Percentiles rank a stretch among this genome's conserved stretches.
Evolutionary conservation across 148 eudicot genomes (phyloP).

Genomic region (Limonium bicolor): DNA sequence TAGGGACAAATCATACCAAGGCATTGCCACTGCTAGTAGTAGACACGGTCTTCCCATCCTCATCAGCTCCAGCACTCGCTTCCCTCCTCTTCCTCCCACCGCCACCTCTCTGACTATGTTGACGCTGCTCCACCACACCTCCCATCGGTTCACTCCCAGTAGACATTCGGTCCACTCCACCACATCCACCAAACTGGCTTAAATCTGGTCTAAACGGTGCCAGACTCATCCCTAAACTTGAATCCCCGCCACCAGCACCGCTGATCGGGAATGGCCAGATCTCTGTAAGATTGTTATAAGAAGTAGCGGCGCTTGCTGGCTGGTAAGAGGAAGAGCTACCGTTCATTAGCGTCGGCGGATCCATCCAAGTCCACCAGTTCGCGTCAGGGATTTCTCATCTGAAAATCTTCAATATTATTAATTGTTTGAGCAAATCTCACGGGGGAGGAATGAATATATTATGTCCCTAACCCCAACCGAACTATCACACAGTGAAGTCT

Average conservation of each 20-base stretch:
- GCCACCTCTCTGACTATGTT: too few species aligned
- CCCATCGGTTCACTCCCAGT: neutral
- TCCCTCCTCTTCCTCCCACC: slow-evolving; percentile 7
- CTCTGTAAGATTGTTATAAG: slow-evolving; percentile 24
- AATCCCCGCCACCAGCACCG: slow-evolving; percentile 2
- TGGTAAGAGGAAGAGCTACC: slow-evolving; percentile 8
- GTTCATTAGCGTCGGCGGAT: slow-evolving; percentile 27
- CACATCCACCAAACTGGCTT: slow-evolving; percentile 8
- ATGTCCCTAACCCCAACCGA: too few species aligned
- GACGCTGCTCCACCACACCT: too few species aligned
- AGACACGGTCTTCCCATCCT: slow-evolving; percentile 9
- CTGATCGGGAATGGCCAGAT: slow-evolving; percentile 45
- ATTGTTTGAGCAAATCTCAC: neutral
- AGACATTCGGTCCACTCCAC: neutral
- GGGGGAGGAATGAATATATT: too few species aligned
- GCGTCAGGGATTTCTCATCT: neutral
- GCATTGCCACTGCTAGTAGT: slow-evolving; percentile 22
- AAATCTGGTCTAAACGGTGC: slow-evolving; percentile 2
- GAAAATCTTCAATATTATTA: neutral
- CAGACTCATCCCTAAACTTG: slow-evolving; percentile 3
- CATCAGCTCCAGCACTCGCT: slow-evolving; percentile 12
- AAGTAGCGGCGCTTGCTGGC: slow-evolving; percentile 8
- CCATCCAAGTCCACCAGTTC: slow-evolving; percentile 14
- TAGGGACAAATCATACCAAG: slow-evolving; percentile 12
- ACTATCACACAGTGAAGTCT: too few species aligned